Conservation (phyloP, 116 monocot species). For the Posidonia oceanica region DNA sequence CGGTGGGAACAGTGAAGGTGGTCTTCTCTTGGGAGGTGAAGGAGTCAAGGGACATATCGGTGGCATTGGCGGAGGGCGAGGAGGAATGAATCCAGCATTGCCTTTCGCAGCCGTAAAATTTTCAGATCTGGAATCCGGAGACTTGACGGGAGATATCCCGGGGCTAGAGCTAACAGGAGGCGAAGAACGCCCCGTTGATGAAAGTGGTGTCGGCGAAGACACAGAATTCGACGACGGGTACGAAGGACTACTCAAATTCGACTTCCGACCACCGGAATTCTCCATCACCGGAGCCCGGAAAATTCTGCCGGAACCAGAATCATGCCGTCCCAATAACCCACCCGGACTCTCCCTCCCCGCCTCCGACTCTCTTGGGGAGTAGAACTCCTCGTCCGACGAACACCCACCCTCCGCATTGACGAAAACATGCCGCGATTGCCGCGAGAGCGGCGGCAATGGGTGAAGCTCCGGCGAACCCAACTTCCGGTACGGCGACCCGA, state of each 20-base stretch:
- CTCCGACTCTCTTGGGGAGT: conserved; percentile 38
- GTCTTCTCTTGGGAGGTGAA: conserved; percentile 18
- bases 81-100: neutral
- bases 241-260: conserved; percentile 19
- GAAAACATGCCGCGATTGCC: conserved; percentile 5
- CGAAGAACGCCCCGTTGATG: conserved; percentile 9
- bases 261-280: conserved; percentile 10
- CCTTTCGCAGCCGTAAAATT: neutral
- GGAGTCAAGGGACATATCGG: conserved; percentile 16
- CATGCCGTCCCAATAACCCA: neutral
- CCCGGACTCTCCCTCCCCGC: conserved; percentile 8
- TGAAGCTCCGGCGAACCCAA: conserved; percentile 64
- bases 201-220: conserved; percentile 26
- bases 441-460: conserved; percentile 41
- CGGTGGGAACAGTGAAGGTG: neutral
- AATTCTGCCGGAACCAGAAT: conserved; percentile 12
- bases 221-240: conserved; percentile 21
- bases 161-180: conserved; percentile 13
- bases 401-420: conserved; percentile 13
- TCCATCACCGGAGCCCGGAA: conserved; percentile 8
- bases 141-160: conserved; percentile 1
- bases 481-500: conserved; percentile 30
- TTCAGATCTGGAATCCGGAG: conserved; percentile 11
- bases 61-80: conserved; percentile 7
- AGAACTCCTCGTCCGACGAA: conserved; percentile 62